phyloP scores from a whole-genome alignment of 495 filamentous ascomycete genomes.

The Penicillium pancosmium region DNA sequence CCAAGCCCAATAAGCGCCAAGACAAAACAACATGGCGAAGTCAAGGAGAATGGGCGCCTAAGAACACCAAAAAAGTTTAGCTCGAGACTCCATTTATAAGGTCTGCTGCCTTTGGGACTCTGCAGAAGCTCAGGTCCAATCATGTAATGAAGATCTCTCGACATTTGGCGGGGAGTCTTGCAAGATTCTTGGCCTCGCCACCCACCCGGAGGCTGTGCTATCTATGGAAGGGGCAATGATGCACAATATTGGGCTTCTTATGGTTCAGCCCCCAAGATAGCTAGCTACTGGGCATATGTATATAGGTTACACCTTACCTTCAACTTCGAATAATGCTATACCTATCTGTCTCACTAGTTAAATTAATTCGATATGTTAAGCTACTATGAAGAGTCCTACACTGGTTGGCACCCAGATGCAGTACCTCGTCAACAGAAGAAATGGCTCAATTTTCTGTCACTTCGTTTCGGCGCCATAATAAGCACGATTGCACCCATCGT shows the following conservation, averaged over 20 bases:
- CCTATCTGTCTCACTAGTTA: too few relatives aligned
- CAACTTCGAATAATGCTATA: too few relatives aligned
- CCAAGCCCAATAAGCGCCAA: background rate
- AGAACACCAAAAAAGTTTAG: background rate
- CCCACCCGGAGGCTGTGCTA: slow-evolving; percentile 17
- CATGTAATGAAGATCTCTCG: background rate
- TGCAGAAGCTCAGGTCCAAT: background rate
- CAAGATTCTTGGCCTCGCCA: slow-evolving; percentile 19
- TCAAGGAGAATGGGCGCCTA: slow-evolving; percentile 1
- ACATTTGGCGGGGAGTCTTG: slow-evolving; percentile 2
- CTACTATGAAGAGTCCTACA: slow-evolving; percentile 2
- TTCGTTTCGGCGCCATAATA: slow-evolving; percentile 18
- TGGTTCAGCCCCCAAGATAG: background rate
- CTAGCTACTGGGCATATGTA: background rate
- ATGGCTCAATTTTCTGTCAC: slow-evolving; percentile 20
- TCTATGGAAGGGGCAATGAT: slow-evolving; percentile 15
- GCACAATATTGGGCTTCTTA: background rate
- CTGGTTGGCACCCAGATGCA: slow-evolving; percentile 18
- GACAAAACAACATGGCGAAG: slow-evolving; percentile 1
- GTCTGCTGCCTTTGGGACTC: background rate
- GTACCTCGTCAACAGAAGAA: slow-evolving; percentile 18
- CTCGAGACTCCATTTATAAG: background rate
- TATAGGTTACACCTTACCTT: slow-evolving; percentile 5
- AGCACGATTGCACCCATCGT: slow-evolving; percentile 15
- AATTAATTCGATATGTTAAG: background rate